Evolutionary conservation across 1,284 basidiomycete genomes (phyloP).

Genomic region (Naganishia liquefaciens): DNA sequence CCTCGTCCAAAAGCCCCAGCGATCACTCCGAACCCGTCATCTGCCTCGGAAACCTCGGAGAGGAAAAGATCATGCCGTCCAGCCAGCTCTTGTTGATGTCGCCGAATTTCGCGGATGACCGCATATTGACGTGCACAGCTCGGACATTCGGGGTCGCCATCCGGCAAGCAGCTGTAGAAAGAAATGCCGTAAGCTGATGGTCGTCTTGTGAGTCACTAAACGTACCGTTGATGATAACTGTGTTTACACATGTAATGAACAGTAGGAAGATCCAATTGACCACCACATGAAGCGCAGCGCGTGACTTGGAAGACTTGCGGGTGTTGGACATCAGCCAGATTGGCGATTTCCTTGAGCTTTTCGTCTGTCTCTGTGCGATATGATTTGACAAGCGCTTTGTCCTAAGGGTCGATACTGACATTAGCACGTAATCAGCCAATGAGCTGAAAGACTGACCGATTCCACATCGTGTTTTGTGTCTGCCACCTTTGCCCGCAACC

Average conservation of each 20-base stretch:
- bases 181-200: neutral
- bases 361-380: slow-evolving; percentile 81
- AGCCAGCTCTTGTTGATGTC: slow-evolving; percentile 76
- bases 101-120: slow-evolving; percentile 82
- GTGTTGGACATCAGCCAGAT: slow-evolving; percentile 71
- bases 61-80: slow-evolving; percentile 88
- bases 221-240: slow-evolving; percentile 87
- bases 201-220: slow-evolving; percentile 27
- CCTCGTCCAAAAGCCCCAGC: slow-evolving; percentile 69
- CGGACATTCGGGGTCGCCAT: slow-evolving; percentile 85
- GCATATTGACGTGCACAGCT: slow-evolving; percentile 80
- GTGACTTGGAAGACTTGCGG: slow-evolving; percentile 92
- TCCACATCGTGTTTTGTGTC: slow-evolving; percentile 74
- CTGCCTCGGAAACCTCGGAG: slow-evolving; percentile 77
- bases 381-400: slow-evolving; percentile 76
- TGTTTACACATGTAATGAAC: slow-evolving; percentile 99
- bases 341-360: slow-evolving; percentile 77
- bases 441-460: slow-evolving; percentile 60
- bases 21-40: slow-evolving; percentile 77
- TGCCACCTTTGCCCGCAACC: slow-evolving; percentile 76
- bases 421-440: slow-evolving; percentile 12
- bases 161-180: slow-evolving; percentile 68
- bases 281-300: slow-evolving; percentile 81
- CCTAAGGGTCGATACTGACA: slow-evolving; percentile 58
- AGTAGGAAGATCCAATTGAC: slow-evolving; percentile 84